These are phyloP conservation scores for Cnidoscolus chayamansa DNA, from an alignment of 441 rosid genomes.

Conservation along the genomic window DNA sequence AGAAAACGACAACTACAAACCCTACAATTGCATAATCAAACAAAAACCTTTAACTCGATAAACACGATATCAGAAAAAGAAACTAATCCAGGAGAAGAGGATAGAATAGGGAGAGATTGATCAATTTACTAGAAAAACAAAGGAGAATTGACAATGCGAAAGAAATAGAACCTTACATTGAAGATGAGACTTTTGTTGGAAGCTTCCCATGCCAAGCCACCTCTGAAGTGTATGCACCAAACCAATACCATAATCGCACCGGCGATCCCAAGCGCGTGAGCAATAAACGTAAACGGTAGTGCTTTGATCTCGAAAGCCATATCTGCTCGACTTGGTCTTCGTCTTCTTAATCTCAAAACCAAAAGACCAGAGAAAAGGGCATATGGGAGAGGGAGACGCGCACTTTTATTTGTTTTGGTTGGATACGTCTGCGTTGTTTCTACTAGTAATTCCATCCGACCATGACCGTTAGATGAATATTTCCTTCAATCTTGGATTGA, in stretches of 20 bases:
- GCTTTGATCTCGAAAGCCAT: slow-evolving; percentile 60
- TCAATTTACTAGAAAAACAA: background rate
- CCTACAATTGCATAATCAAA: background rate
- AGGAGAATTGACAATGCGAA: background rate
- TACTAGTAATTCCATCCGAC: background rate
- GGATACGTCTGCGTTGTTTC: background rate
- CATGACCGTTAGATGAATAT: slow-evolving; percentile 31
- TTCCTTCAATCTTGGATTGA: background rate
- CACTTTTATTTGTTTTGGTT: background rate
- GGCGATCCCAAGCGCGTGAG: slow-evolving; percentile 55
- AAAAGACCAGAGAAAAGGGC: background rate
- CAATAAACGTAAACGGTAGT: slow-evolving; percentile 48
- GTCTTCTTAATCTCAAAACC: background rate
- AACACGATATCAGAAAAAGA: background rate
- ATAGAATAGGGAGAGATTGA: no score
- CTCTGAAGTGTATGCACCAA: slow-evolving; percentile 69
- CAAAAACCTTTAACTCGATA: slow-evolving; percentile 10
- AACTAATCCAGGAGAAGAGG: background rate
- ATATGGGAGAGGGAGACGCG: background rate
- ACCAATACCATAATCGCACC: slow-evolving; percentile 66
- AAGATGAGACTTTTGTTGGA: slow-evolving; percentile 79
- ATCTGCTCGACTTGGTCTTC: slow-evolving; percentile 11
- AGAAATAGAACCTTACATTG: slow-evolving; percentile 42
- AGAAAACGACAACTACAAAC: background rate
- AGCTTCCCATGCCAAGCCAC: slow-evolving; percentile 95